A percentile compares a stretch with the other conserved stretches of the same genome.
Evolutionary conservation across 75 land plant species (phyloP).

Genomic region (Selaginella tamariscina): DNA sequence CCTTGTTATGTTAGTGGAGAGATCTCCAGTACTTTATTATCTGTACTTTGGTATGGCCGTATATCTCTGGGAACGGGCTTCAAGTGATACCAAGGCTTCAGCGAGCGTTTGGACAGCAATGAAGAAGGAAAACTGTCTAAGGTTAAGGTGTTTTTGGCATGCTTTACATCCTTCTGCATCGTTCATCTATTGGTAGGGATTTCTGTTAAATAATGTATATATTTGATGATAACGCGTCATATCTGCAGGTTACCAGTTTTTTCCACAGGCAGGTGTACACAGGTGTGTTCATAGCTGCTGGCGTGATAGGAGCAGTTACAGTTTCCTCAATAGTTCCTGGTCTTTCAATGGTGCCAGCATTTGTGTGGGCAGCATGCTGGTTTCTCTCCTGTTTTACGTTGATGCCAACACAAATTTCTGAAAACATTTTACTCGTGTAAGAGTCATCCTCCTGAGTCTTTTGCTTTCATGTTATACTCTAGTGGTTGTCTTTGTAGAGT

Average conservation of each 20-base stretch:
- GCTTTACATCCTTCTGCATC: slow-evolving; percentile 37
- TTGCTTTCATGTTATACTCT: not conserved
- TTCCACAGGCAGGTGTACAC: slow-evolving; percentile 71
- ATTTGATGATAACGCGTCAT: no score
- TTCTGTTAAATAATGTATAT: no score
- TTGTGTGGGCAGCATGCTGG: slow-evolving; percentile 67
- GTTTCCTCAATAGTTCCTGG: slow-evolving; percentile 32
- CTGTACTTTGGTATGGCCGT: slow-evolving; percentile 54
- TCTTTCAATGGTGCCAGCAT: slow-evolving; percentile 44
- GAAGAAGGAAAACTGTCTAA: slow-evolving; percentile 15
- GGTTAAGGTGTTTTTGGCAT: slow-evolving; percentile 28
- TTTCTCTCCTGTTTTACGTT: slow-evolving; percentile 74
- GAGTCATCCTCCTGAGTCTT: slow-evolving; percentile 16
- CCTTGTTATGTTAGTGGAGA: slow-evolving; percentile 43
- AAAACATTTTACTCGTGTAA: slow-evolving; percentile 73
- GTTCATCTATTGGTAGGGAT: slow-evolving; percentile 69
- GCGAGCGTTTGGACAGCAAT: slow-evolving; percentile 40
- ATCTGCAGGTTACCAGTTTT: slow-evolving; percentile 70
- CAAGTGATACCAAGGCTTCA: slow-evolving; percentile 32
- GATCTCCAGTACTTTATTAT: slow-evolving; percentile 74
- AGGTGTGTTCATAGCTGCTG: slow-evolving; percentile 55
- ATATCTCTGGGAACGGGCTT: slow-evolving; percentile 68
- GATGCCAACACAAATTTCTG: slow-evolving; percentile 87
- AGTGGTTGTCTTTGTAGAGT: slow-evolving; percentile 36
- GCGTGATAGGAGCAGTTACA: slow-evolving; percentile 47